A percentile compares a stretch with the other conserved stretches of the same genome.
Conservation (phyloP, 164 flowering plant species). For the Tinospora cordifolia region DNA sequence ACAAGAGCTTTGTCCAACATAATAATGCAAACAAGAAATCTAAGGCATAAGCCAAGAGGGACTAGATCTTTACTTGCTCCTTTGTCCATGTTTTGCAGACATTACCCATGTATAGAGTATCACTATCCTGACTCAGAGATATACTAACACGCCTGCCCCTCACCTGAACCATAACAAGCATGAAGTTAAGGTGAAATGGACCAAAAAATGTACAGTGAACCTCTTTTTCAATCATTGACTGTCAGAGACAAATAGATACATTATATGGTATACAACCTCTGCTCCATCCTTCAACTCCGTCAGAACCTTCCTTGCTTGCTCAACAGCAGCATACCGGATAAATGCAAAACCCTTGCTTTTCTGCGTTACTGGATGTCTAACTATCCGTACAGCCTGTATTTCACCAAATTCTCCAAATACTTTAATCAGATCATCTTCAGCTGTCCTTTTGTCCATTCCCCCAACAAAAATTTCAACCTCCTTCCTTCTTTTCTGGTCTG, state of each 20-base stretch:
- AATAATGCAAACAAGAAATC: not conserved
- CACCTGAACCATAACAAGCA: slow-evolving; percentile 23
- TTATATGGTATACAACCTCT: slow-evolving; percentile 23
- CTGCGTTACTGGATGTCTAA: slow-evolving; percentile 26
- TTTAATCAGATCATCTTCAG: slow-evolving; percentile 35
- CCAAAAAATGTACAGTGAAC: not conserved
- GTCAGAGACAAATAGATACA: not conserved
- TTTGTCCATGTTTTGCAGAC: slow-evolving; percentile 39
- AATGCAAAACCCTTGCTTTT: slow-evolving; percentile 44
- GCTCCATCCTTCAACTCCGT: slow-evolving; percentile 34
- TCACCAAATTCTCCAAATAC: slow-evolving; percentile 37
- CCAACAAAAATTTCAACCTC: slow-evolving; percentile 38
- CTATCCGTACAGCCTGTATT: slow-evolving; percentile 27
- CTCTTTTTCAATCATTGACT: not conserved
- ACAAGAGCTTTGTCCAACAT: not conserved
- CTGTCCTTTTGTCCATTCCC: slow-evolving; percentile 31
- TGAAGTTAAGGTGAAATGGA: not conserved
- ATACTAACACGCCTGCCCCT: slow-evolving; percentile 30
- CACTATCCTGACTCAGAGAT: slow-evolving; percentile 35
- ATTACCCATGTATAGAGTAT: slow-evolving; percentile 37
- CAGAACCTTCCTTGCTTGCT: slow-evolving; percentile 36
- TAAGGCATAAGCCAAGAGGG: not conserved
- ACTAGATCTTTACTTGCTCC: slow-evolving; percentile 24
- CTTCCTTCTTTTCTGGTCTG: slow-evolving; percentile 26
- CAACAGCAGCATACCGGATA: slow-evolving; percentile 34